Conservation (phyloP, 1,284 basidiomycete species). For the Erythrobasidium hasegawianum region DNA sequence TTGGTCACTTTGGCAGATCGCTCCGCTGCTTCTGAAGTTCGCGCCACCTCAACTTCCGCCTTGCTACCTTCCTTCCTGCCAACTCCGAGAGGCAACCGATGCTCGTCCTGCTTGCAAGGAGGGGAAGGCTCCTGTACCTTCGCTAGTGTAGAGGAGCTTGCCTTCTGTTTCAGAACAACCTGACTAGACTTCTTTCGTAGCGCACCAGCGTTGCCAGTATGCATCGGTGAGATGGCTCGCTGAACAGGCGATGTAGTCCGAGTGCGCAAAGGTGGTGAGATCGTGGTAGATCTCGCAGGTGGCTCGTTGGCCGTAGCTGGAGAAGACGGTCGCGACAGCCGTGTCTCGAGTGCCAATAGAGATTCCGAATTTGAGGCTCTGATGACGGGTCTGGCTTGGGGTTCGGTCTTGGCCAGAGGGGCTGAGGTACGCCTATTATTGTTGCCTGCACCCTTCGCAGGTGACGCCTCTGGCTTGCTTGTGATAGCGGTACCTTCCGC, state of each 20-base stretch:
- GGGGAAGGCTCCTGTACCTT: no score
- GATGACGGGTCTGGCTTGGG: neutral
- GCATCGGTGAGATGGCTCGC: slow-evolving; percentile 24
- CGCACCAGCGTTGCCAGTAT: slow-evolving; percentile 26
- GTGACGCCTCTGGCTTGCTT: neutral
- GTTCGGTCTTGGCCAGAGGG: neutral
- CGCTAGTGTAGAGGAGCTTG: no score
- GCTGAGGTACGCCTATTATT: neutral
- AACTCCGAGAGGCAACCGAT: no score
- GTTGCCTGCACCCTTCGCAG: neutral
- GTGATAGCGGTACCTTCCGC: neutral
- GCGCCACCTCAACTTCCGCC: no score
- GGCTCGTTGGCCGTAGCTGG: neutral
- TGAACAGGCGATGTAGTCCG: slow-evolving; percentile 16
- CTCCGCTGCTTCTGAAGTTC: no score
- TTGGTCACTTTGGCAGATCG: no score
- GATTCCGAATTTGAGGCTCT: slow-evolving; percentile 15
- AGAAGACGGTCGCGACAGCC: slow-evolving; percentile 13
- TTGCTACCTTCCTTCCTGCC: no score
- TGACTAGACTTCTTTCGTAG: slow-evolving; percentile 27
- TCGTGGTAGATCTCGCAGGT: neutral
- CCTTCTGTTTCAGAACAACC: slow-evolving; percentile 2
- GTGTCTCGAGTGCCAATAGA: slow-evolving; percentile 19
- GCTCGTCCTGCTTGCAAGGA: no score
- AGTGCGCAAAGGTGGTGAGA: slow-evolving; percentile 11